These are phyloP conservation scores for Trichosanthes truncata DNA, from an alignment of 306 rosid genomes.

Conservation along the genomic window DNA sequence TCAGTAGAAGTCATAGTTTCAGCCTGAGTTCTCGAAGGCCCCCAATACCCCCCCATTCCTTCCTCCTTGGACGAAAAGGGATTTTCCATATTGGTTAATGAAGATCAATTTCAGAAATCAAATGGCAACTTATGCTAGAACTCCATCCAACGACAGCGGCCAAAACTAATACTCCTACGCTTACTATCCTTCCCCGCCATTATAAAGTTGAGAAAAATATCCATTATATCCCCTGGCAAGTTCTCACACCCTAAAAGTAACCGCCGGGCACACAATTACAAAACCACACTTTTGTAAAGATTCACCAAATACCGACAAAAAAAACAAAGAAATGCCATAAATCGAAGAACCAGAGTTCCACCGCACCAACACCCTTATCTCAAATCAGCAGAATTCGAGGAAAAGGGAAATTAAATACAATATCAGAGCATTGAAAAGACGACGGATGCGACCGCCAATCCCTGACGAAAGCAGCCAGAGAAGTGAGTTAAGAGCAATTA, in stretches of 20 bases:
- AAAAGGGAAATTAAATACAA: neutral
- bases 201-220: neutral
- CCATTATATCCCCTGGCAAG: neutral
- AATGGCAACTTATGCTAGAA: slow-evolving; percentile 5
- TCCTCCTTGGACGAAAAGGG: slow-evolving; percentile 31
- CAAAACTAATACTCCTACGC: slow-evolving; percentile 6
- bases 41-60: slow-evolving; percentile 37
- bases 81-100: slow-evolving; percentile 35
- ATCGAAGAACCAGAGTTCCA: neutral
- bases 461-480: neutral
- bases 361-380: neutral
- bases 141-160: slow-evolving; percentile 12
- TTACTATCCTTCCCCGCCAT: slow-evolving; percentile 10
- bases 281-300: neutral
- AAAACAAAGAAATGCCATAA: neutral
- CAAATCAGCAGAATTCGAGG: neutral
- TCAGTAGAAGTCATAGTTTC: slow-evolving; percentile 36
- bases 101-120: slow-evolving; percentile 8
- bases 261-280: neutral
- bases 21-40: slow-evolving; percentile 27
- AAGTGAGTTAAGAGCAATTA: neutral
- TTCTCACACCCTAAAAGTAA: neutral
- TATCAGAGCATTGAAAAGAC: neutral
- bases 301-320: neutral
- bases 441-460: neutral